Base-by-base conservation (phyloP, 129 eudicot species). In the Tagetes patula region DNA sequence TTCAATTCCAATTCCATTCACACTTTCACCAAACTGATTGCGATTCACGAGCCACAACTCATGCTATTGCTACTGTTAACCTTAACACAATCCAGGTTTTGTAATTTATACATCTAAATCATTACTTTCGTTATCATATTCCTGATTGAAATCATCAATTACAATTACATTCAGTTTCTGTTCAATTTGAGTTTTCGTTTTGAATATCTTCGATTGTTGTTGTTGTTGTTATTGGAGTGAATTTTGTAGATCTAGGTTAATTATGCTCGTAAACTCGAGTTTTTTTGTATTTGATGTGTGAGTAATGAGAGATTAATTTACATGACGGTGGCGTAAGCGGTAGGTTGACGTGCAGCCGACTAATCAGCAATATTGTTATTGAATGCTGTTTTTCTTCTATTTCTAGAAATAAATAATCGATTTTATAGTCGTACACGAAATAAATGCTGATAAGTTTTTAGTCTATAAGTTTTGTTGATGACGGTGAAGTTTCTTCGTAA, bases 401-500 rank as follows among this genome's bases (percentile, higher is more conserved):
- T 76, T 39, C 31, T 12, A 9, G 71, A 39, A 49, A 40, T 34
- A 49, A 48, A 77, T 5, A n/a, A 65, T 31, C 59, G n/a, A 78
- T 47, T 48, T 61, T 31, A 1, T 31, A 61, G 65, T 77, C 77
- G 68, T 72, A 45, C 67, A 63, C 68, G 82, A 43, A 34, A 77
- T 40, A 41, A 77, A 63, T 70, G 76, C 76, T 49, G 71, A 53
- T 40, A 6, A 46, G 41, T 6, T 31, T 42, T 2, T 75, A 39
- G 32, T 69, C 75, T 71, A 70, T 39, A 45, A 20, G 27, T 20
- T 20, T 20, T 20, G 27, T 20, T 20, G 27, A 20, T 20, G 69
- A 64, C 73, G 72, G 77, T 33, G 72, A 71, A 63, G 72, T 68
- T 78, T 78, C 82, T 62, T 78, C 39, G 72, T 34, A 78, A 78